phyloP scores from a whole-genome alignment of 163 green algal species.

The Coccomyxa subellipsoidea region DNA sequence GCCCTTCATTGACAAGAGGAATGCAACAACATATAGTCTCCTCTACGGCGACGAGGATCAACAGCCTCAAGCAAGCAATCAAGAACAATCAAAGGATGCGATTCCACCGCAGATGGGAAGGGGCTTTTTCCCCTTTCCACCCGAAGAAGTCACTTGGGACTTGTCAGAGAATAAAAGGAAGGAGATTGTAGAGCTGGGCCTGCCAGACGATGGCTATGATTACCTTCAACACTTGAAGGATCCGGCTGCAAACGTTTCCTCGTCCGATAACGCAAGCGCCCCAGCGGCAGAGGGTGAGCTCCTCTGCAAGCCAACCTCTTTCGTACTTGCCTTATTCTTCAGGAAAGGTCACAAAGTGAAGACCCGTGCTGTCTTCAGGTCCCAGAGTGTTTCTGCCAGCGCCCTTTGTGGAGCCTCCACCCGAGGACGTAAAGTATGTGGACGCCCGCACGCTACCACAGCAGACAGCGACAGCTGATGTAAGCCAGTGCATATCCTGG shows the following conservation, averaged over 20 bases:
- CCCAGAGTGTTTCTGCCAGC: constrained; percentile 39
- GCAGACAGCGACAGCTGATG: constrained; percentile 27
- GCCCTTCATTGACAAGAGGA: constrained; percentile 90
- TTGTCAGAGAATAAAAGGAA: constrained; percentile 30
- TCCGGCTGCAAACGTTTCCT: constrained; percentile 18
- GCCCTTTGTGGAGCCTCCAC: constrained; percentile 8
- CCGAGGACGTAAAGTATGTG: constrained; percentile 39
- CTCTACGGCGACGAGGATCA: constrained; percentile 57
- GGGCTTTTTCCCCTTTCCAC: not conserved
- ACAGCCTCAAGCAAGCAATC: constrained; percentile 31
- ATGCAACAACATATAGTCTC: constrained; percentile 74
- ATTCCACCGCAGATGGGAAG: constrained; percentile 23
- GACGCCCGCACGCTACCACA: constrained; percentile 42
- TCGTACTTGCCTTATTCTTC: not conserved
- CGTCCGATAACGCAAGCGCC: not conserved
- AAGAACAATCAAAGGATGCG: constrained; percentile 20
- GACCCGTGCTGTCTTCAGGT: not conserved
- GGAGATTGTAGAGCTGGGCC: constrained; percentile 83
- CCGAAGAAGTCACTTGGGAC: constrained; percentile 6
- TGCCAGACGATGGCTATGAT: constrained; percentile 93
- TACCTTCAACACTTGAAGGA: constrained; percentile 76
- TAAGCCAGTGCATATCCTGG: not conserved
- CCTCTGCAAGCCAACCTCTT: not conserved
- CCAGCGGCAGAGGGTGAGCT: not conserved
- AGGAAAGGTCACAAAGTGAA: not conserved